Evolutionary conservation across 805 yeast genomes (phyloP).

Genomic region (Hanseniaspora pseudoguilliermondii): DNA sequence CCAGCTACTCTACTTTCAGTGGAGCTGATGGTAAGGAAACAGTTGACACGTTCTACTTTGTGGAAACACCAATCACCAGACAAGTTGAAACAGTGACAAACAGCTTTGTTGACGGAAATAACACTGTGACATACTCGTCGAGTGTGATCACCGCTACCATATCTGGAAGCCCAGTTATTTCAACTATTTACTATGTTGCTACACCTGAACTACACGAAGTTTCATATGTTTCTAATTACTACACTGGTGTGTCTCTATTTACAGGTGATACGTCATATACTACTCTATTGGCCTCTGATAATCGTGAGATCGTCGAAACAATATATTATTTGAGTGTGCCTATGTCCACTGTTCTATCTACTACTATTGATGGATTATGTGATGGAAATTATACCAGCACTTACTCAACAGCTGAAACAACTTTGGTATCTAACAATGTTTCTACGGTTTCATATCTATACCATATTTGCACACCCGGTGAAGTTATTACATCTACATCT

Average conservation of each 20-base stretch:
- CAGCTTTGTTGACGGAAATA: neutral
- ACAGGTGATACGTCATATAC: neutral
- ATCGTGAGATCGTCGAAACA: slow-evolving; percentile 7
- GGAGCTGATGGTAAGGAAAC: slow-evolving; percentile 16
- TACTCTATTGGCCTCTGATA: slow-evolving; percentile 1
- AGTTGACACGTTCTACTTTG: slow-evolving; percentile 14
- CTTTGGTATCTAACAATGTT: neutral
- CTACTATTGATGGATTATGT: slow-evolving; percentile 9
- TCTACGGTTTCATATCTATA: neutral
- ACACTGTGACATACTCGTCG: slow-evolving; percentile 9
- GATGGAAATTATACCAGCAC: slow-evolving; percentile 1
- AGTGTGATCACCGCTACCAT: slow-evolving; percentile 9
- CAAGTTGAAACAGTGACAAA: neutral
- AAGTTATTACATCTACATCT: neutral
- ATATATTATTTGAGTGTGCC: neutral
- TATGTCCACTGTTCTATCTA: neutral
- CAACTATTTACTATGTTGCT: slow-evolving; percentile 1
- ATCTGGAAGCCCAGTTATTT: slow-evolving; percentile 3
- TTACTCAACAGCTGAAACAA: slow-evolving; percentile 1
- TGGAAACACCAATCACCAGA: slow-evolving; percentile 15
- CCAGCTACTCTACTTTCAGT: slow-evolving; percentile 12
- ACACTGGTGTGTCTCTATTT: slow-evolving; percentile 6
- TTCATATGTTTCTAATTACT: neutral
- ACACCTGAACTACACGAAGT: slow-evolving; percentile 8
- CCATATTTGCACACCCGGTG: slow-evolving; percentile 4